A percentile compares a stretch with the other conserved stretches of the same genome.
Evolutionary conservation across 2,329 filamentous ascomycete species (phyloP).

Genomic region (Aureobasidium uvarum): DNA sequence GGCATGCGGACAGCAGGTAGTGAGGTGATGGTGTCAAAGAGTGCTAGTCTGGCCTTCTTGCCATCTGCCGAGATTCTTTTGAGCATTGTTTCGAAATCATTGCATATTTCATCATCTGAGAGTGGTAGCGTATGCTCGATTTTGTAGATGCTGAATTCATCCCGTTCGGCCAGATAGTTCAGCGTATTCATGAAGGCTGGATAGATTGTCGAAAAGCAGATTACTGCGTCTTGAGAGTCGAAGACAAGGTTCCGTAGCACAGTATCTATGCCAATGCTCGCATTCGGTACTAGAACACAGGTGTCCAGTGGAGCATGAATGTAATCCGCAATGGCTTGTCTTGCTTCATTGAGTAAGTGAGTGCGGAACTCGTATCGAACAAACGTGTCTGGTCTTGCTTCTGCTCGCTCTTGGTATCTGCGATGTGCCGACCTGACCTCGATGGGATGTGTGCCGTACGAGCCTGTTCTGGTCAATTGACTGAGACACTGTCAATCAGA

Average conservation of each 20-base stretch:
- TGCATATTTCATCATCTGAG: constrained; percentile 63
- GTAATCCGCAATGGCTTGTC: constrained; percentile 62
- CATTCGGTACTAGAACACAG: constrained; percentile 77
- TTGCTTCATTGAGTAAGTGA: constrained; percentile 60
- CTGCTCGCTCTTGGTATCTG: constrained; percentile 63
- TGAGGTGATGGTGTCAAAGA: constrained; percentile 80
- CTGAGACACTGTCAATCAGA: background rate
- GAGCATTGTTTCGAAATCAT: constrained; percentile 53
- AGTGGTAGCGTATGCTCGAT: constrained; percentile 67
- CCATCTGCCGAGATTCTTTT: constrained; percentile 52
- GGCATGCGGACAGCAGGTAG: constrained; percentile 77
- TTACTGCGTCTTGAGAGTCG: constrained; percentile 67
- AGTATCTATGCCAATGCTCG: constrained; percentile 74
- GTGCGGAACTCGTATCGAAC: constrained; percentile 65
- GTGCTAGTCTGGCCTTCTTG: constrained; percentile 62
- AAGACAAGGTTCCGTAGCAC: constrained; percentile 74
- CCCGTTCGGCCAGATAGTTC: constrained; percentile 70
- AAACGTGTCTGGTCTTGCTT: constrained; percentile 71
- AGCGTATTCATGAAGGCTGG: constrained; percentile 68
- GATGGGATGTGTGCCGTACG: constrained; percentile 73
- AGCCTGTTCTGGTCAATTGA: constrained; percentile 52
- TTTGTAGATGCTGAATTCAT: constrained; percentile 49
- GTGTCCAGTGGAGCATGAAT: constrained; percentile 65
- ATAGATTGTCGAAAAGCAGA: constrained; percentile 78
- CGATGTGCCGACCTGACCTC: constrained; percentile 60